phyloP scores from a whole-genome alignment of 768 basidiomycete genomes.

The Collybiopsis luxurians region DNA sequence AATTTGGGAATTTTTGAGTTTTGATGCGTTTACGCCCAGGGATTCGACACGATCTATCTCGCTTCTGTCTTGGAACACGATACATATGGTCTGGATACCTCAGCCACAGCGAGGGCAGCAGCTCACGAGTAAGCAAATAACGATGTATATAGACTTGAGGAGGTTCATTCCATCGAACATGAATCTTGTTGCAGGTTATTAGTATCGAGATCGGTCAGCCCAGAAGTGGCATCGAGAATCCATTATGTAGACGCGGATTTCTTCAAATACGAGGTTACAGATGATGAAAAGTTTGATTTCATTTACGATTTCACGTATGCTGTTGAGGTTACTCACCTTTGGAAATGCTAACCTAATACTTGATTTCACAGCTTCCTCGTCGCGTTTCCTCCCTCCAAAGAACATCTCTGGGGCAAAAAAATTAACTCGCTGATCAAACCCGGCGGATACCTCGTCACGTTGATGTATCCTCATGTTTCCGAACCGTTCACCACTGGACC shows the following conservation, averaged over 20 bases:
- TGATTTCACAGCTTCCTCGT: slow-evolving; percentile 60
- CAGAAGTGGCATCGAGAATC: slow-evolving; percentile 29
- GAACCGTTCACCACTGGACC: slow-evolving; percentile 46
- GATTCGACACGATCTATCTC: slow-evolving; percentile 58
- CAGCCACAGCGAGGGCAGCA: slow-evolving; percentile 46
- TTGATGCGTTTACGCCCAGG: slow-evolving; percentile 31
- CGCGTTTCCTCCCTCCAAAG: slow-evolving; percentile 55
- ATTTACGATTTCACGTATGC: slow-evolving; percentile 65
- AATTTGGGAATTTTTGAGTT: background rate
- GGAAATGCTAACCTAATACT: too few species aligned
- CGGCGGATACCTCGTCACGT: slow-evolving; percentile 60
- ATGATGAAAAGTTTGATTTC: slow-evolving; percentile 44
- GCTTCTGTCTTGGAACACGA: slow-evolving; percentile 47
- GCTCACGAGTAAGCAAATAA: slow-evolving; percentile 45
- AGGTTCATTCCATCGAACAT: too few species aligned
- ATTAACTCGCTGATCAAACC: slow-evolving; percentile 55
- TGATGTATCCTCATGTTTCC: slow-evolving; percentile 55
- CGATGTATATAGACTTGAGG: too few species aligned
- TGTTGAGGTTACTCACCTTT: too few species aligned
- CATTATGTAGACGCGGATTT: slow-evolving; percentile 48
- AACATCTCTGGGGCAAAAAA: slow-evolving; percentile 55
- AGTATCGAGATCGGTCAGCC: background rate
- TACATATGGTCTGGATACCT: slow-evolving; percentile 54
- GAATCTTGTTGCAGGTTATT: background rate
- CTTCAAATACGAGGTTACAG: slow-evolving; percentile 42